Base-by-base conservation (phyloP, 23 red algal species). In the Agarophyton chilense region DNA sequence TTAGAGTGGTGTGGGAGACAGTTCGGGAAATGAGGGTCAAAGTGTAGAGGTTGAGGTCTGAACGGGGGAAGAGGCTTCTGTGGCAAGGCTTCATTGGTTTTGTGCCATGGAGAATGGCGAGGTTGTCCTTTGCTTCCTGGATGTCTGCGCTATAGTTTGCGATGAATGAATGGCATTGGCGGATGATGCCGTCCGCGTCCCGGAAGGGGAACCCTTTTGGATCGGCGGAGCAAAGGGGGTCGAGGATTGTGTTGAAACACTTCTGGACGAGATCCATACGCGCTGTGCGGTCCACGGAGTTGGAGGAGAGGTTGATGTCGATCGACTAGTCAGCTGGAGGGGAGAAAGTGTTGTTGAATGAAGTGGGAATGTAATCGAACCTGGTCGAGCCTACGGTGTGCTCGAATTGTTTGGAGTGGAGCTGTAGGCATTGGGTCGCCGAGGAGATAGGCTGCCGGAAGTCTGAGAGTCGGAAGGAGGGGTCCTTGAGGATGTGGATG, bases 111-210 rank as follows among this genome's bases (percentile, higher is more conserved):
- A 13, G 41, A 19, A 77, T 77, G 10, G 38, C 72, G 72, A 29
- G 50, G 35, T 51, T 77, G 38, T 28, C 50, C 22, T 77, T 77
- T n/a, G 50, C 13, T 51, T 49, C 38, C 11, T 17, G 43, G 50
- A 77, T 77, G 21, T 77, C 43, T 10, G 72, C 72, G 72, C 72
- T 51, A 0, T 77, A 51, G 72, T 11, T 77, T 11, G 17, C 17
- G 72, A 46, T 77, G 41, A 77, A 0, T 50, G 12, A 0, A 33
- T 50, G 72, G 22, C 35, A 77, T 14, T 77, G n/a, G 36, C 72
- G 72, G 43, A 77, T 21, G 32, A 51, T 0, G 42, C 72, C 50
- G 41, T 77, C 39, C 14, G 50, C 0, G 38, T 51, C 72, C 13
- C 72, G 41, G 41, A 77, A 51, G 41, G 43, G 41, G 72, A 77